Conservation (phyloP, 78 protist genomes). For the Dictyostelium purpureum region DNA sequence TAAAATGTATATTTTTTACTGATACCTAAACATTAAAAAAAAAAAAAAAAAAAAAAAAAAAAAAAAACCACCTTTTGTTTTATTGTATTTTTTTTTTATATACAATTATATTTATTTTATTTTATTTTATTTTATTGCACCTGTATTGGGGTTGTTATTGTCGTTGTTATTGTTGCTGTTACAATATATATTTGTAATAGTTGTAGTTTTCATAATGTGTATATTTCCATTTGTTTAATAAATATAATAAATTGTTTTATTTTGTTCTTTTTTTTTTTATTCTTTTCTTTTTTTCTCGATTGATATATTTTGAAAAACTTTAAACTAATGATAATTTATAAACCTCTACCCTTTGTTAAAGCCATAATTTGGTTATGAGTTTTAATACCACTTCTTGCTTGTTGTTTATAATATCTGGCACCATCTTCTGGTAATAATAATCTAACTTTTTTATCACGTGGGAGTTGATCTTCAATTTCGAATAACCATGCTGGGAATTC, state of each 20-base stretch:
- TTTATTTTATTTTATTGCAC: background rate
- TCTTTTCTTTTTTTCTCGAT: background rate
- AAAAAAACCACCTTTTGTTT: background rate
- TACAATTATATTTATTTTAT: background rate
- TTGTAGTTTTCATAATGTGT: too few relatives aligned
- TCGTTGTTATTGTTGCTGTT: background rate
- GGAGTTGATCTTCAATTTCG: constrained; percentile 36
- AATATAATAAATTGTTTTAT: too few relatives aligned
- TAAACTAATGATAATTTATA: background rate
- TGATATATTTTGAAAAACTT: background rate
- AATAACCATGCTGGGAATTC: constrained; percentile 58
- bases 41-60: background rate
- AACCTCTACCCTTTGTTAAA: constrained; percentile 64
- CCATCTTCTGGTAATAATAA: constrained; percentile 66
- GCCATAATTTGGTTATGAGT: constrained; percentile 37
- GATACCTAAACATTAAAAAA: background rate
- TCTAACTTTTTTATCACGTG: constrained; percentile 45
- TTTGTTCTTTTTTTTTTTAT: background rate
- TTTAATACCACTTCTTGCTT: constrained; percentile 32
- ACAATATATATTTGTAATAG: too few relatives aligned
- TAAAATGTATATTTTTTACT: too few relatives aligned
- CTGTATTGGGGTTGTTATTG: too few relatives aligned
- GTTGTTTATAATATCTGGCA: constrained; percentile 58
- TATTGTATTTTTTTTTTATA: background rate
- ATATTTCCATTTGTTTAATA: too few relatives aligned